A percentile compares a stretch with the other conserved stretches of the same genome.
phyloP scores from a whole-genome alignment of 257 asterid genomes.

The Solanum pimpinellifolium region DNA sequence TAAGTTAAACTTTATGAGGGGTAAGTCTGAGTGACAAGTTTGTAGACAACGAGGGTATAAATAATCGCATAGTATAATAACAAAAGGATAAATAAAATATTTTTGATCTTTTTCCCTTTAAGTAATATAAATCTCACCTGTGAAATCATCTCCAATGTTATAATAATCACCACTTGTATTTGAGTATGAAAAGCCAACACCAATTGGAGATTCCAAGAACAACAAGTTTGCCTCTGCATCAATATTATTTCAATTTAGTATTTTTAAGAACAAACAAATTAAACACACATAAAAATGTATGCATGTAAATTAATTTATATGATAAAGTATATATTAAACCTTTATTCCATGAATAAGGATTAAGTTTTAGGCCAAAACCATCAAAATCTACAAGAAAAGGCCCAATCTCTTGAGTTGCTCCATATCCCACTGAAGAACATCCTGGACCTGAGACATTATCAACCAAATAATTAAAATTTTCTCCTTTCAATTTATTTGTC shows the following conservation, averaged over 20 bases:
- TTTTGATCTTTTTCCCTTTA: too few relatives aligned
- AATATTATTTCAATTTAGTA: not conserved
- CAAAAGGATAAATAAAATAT: too few relatives aligned
- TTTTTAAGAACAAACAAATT: not conserved
- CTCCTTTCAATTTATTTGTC: too few relatives aligned
- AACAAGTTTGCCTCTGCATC: constrained; percentile 76
- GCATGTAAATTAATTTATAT: not conserved
- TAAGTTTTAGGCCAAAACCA: constrained; percentile 42
- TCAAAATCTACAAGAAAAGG: constrained; percentile 63
- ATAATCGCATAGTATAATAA: too few relatives aligned
- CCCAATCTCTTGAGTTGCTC: constrained; percentile 96
- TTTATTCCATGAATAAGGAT: constrained; percentile 77
- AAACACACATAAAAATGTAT: not conserved
- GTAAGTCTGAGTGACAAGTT: too few relatives aligned
- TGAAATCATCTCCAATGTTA: constrained; percentile 67
- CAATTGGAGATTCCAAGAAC: constrained; percentile 85
- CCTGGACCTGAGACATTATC: constrained; percentile 66
- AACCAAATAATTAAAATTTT: not conserved
- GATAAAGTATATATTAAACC: constrained; percentile 21
- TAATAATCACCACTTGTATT: constrained; percentile 63
- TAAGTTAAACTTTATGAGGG: not conserved
- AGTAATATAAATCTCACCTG: constrained; percentile 28
- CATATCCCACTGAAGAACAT: constrained; percentile 96
- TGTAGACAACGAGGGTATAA: too few relatives aligned
- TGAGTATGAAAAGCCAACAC: constrained; percentile 88